A percentile compares a stretch with the other conserved stretches of the same genome.
phyloP scores from a whole-genome alignment of 2,329 filamentous ascomycete genomes.

The Diplodia mutila region DNA sequence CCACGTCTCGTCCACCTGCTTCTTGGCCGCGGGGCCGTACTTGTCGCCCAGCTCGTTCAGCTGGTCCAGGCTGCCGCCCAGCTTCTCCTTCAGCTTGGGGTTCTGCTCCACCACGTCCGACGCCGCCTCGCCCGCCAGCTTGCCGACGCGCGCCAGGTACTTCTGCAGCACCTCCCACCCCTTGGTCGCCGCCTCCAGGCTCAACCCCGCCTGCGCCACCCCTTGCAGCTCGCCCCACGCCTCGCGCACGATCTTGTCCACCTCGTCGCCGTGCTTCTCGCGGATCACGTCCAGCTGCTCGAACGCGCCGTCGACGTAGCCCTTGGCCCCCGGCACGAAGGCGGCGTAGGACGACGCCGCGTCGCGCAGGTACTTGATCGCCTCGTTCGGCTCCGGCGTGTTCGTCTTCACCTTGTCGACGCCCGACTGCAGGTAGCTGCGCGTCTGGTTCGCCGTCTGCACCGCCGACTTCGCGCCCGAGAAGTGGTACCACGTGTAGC shows the following conservation, averaged over 20 bases:
- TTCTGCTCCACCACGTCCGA: constrained; percentile 73
- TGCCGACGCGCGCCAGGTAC: constrained; percentile 61
- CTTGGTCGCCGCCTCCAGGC: constrained; percentile 63
- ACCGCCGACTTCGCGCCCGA: constrained; percentile 56
- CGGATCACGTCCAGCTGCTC: constrained; percentile 71
- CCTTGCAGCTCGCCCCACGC: constrained; percentile 70
- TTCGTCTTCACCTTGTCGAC: constrained; percentile 64
- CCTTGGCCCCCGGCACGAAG: constrained; percentile 71
- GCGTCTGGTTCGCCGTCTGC: constrained; percentile 58
- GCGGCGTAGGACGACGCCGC: constrained; percentile 70
- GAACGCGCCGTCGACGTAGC: constrained; percentile 71
- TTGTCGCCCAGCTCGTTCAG: constrained; percentile 70
- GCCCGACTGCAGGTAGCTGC: constrained; percentile 63
- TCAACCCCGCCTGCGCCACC: constrained; percentile 61
- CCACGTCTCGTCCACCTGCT: constrained; percentile 75
- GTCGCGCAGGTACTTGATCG: constrained; percentile 66
- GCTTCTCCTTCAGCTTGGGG: constrained; percentile 71
- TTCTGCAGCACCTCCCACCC: constrained; percentile 67
- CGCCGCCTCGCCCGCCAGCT: constrained; percentile 65
- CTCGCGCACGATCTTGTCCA: constrained; percentile 68
- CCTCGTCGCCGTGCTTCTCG: constrained; percentile 69
- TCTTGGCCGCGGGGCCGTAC: constrained; percentile 76
- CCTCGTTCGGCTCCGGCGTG: constrained; percentile 69
- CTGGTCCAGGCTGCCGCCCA: constrained; percentile 69
- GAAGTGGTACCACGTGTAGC: constrained; percentile 59